Evolutionary conservation across 2,329 filamentous ascomycete species (phyloP), one percentile per base, ranked within the genome.

Genomic region (Fusarium foetens): DNA sequence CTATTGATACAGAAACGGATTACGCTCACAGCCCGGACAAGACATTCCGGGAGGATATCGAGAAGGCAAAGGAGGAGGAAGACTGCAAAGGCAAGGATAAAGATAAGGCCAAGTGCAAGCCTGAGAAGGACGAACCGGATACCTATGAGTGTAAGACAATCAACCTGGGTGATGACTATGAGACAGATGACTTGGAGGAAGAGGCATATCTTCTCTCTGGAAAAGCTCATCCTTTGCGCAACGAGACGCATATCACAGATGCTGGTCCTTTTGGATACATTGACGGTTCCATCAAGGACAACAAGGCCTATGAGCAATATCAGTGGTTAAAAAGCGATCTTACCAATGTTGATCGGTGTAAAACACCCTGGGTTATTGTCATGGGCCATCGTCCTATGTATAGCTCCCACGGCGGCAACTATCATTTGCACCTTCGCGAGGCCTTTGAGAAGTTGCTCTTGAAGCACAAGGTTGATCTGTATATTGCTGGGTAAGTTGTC

Each of bases 321-420:
- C 57, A 63, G 0, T 63, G 61, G 61, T 27, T 62, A n/a, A 14
- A 17, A 0, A 31, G 39, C 0, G 57, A 63, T n/a, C 61, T 62
- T 0, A 0, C 0, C 0, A 38, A 17, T 0, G 45, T 63, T 5
- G 21, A 63, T 33, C 31, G 61, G 3, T 62, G 61, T 11, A 38
- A 63, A 12, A 63, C 57, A 4, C 61, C 61, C 0, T 63, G 57
- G 61, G 57, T 62, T 11, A 27, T 62, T 3, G 1, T 63, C 6
- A 63, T 63, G 61, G 61, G 57, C 0, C 57, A 63, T 5, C 61
- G 55, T 16, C 61, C 45, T 1, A 62, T 63, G 43, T 62, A 63
- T 12, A 63, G 61, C 1, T 63, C 57, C 3, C 48, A 61, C 8
- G 13, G 16, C 1, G 4, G 6, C 1, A 38, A n/a, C 1, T 61